Base-by-base conservation (phyloP, 2,329 filamentous ascomycete species). In the Aspergillus fumigatus region DNA sequence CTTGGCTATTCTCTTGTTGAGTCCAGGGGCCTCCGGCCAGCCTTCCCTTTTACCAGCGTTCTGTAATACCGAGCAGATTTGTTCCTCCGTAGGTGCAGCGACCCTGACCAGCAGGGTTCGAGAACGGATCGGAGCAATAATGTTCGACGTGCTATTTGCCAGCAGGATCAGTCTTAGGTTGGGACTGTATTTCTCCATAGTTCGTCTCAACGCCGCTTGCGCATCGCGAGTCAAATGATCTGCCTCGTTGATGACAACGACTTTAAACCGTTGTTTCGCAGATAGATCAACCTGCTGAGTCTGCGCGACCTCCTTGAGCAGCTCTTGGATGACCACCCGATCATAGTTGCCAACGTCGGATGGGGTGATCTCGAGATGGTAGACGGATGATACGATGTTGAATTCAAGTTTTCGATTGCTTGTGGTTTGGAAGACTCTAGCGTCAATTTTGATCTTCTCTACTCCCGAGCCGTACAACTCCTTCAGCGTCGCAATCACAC, bases 361-460 rank as follows among this genome's bases (percentile, higher is more conserved):
- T 0, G 94, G 94, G 7, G 94, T 99, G 70, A 99, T 99, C 74
- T 99, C 94, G 66, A 99, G 87, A 75, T 99, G 94, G 77, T 99
- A 99, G 62, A 97, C 87, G 0, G 93, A 97, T 48, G 92, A 87
- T 54, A 99, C 94, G 62, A 99, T 96, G 78, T 97, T 99, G 84
- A 99, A 99, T 77, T 99, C 94, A 67, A 99, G 88, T 77, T 99
- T 99, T 72, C 94, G 91, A 75, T 96, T 97, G 70, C 88, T 89
- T 23, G 86, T 92, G 1, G 94, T 97, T 76, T 96, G 92, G 79
- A 99, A 99, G 57, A 97, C 89, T 62, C 94, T 89, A 11, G 92
- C 90, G 72, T 99, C 94, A 76, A 99, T 97, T 79, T 97, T 97
- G 82, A 99, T 99, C 82, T 97, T 97, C 71, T 99, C 95, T n/a